Conservation (phyloP, 257 asterid species). For the Linderniella brevidens region DNA sequence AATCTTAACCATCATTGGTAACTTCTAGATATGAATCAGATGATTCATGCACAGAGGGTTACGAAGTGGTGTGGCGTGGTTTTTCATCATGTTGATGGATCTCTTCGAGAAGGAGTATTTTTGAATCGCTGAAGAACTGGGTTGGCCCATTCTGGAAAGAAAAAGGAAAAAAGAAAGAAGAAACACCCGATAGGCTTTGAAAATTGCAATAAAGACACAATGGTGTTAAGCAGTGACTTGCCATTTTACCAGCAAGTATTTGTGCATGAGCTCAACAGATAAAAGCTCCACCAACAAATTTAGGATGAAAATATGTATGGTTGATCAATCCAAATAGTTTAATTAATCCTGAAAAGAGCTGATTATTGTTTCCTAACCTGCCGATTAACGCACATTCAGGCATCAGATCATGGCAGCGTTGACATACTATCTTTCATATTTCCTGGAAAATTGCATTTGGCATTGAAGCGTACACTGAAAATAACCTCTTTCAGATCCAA, state of each 20-base stretch:
- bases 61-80: slow-evolving; percentile 26
- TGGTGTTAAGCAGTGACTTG: too few species aligned
- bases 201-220: too few species aligned
- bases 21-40: slow-evolving; percentile 40
- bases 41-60: slow-evolving; percentile 20
- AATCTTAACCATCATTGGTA: slow-evolving; percentile 44
- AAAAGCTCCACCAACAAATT: too few species aligned
- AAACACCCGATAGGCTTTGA: neutral
- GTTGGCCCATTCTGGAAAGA: slow-evolving; percentile 61
- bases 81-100: too few species aligned
- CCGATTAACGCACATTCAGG: slow-evolving; percentile 93
- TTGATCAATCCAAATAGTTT: too few species aligned
- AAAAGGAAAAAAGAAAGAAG: slow-evolving; percentile 8
- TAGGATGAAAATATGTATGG: too few species aligned
- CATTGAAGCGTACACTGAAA: slow-evolving; percentile 80
- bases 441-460: slow-evolving; percentile 59
- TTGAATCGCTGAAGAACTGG: slow-evolving; percentile 47
- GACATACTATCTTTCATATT: slow-evolving; percentile 85
- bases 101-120: slow-evolving; percentile 24
- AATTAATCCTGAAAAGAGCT: too few species aligned
- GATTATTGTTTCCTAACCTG: slow-evolving; percentile 37
- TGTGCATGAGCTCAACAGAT: too few species aligned
- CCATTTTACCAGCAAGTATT: too few species aligned
- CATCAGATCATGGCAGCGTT: slow-evolving; percentile 78
- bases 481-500: slow-evolving; percentile 93